Base-by-base conservation (phyloP, 108 stramenopile genomes). In the Parmales sp. region DNA sequence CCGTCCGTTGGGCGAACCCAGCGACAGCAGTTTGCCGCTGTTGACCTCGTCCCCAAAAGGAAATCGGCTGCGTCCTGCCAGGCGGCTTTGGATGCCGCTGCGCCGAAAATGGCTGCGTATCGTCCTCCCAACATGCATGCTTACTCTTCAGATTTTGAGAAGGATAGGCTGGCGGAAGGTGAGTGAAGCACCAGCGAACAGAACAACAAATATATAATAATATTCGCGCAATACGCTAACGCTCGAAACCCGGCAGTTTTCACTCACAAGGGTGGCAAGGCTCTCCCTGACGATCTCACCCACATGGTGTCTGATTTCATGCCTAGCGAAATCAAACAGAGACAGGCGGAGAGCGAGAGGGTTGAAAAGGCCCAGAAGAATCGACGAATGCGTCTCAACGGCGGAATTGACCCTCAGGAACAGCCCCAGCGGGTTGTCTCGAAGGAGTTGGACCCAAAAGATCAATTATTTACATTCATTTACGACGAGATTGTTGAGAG, bases 401-500 rank as follows among this genome's bases (percentile, higher is more conserved):
- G 54, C 26, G 54, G 54, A 4, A 34, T 60, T 20, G 54, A 60
- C 54, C 54, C 54, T 34, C n/a, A n/a, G n/a, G n/a, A n/a, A n/a
- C n/a, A n/a, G n/a, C n/a, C n/a, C n/a, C n/a, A n/a, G n/a, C n/a
- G n/a, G n/a, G n/a, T n/a, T n/a, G n/a, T n/a, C n/a, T n/a, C n/a
- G n/a, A n/a, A n/a, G n/a, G n/a, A n/a, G n/a, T 16, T 60, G 5
- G 25, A 3, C 26, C 2, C 26, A 28, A 60, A 60, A 34, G 54
- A 60, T 34, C 26, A 60, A 34, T 34, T 60, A 13, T 60, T 60
- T 16, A 34, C 29, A 13, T 34, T 34, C 29, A 60, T 60, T 60
- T 60, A 60, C 54, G 4, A 3, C 28, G 54, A 60, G 54, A 34
- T 60, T 16, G 36, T 34, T 6, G 54, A 60, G 7, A 28, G 54